Percentiles rank a stretch among this genome's conserved stretches.
These are phyloP conservation scores for Haplosporangium sp. DNA, from an alignment of 371 early-diverging fungal species.

Conservation along the genomic window DNA sequence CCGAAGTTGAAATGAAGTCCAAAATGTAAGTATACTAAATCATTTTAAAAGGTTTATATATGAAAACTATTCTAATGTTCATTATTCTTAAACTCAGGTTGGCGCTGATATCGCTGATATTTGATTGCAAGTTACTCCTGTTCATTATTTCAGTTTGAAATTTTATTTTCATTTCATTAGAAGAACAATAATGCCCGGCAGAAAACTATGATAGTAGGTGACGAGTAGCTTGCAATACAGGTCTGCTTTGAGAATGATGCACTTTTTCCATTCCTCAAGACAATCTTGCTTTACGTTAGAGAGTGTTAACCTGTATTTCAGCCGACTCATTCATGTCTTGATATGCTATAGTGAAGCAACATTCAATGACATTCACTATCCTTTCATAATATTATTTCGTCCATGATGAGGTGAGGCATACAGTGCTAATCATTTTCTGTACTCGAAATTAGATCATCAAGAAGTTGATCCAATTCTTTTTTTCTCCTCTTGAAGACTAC, in stretches of 20 bases:
- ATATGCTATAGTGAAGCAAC: neutral
- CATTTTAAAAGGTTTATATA: no score
- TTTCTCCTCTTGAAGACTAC: neutral
- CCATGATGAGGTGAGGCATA: neutral
- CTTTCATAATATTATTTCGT: neutral
- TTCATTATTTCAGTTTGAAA: no score
- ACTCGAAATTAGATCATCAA: neutral
- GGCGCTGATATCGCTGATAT: no score
- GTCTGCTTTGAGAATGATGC: neutral
- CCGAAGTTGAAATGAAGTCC: no score
- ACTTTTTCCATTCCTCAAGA: neutral
- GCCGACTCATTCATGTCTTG: neutral
- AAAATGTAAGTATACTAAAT: no score
- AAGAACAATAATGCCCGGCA: no score
- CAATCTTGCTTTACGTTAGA: neutral
- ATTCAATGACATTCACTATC: neutral
- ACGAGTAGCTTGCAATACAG: no score
- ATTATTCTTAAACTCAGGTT: no score
- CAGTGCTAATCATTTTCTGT: neutral
- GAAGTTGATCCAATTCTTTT: neutral
- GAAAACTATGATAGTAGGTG: no score
- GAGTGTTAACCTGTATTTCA: neutral
- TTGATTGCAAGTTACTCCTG: no score
- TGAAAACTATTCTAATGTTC: no score
- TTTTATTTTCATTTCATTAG: no score